Evolutionary conservation across 2,329 filamentous ascomycete genomes (phyloP).

Genomic region (Phyllosticta paracitricarpa): DNA sequence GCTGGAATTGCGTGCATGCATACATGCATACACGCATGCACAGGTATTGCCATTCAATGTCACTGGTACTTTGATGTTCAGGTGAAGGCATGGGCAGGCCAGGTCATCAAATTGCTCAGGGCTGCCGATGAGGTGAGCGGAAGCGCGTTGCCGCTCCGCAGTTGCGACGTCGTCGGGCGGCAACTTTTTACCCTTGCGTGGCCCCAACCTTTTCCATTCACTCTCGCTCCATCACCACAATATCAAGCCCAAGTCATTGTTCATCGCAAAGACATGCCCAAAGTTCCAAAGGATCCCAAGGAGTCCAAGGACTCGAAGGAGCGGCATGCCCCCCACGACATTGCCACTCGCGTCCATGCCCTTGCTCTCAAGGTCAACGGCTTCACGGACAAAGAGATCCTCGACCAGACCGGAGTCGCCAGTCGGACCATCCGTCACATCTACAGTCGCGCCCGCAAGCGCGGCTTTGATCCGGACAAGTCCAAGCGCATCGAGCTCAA

Average conservation of each 20-base stretch:
- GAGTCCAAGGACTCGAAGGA: constrained; percentile 6
- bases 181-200: constrained; percentile 2
- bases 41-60: no score
- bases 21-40: no score
- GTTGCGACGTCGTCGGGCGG: background rate
- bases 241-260: constrained; percentile 2
- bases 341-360: constrained; percentile 10
- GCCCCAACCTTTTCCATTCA: background rate
- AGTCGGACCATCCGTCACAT: constrained; percentile 10
- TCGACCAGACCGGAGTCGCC: constrained; percentile 10
- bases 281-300: constrained; percentile 6
- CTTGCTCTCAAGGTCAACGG: constrained; percentile 26
- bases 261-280: constrained; percentile 1
- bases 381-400: constrained; percentile 10
- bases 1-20: no score
- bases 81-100: no score
- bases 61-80: no score
- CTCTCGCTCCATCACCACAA: background rate
- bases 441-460: constrained; percentile 10
- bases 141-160: background rate
- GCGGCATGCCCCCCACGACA: constrained; percentile 9
- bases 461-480: constrained; percentile 8
- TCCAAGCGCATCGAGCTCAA: constrained; percentile 9
- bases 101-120: background rate
- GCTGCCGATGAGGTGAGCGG: background rate